Conservation (phyloP, 345 rosid species). For the Populus tremula region DNA sequence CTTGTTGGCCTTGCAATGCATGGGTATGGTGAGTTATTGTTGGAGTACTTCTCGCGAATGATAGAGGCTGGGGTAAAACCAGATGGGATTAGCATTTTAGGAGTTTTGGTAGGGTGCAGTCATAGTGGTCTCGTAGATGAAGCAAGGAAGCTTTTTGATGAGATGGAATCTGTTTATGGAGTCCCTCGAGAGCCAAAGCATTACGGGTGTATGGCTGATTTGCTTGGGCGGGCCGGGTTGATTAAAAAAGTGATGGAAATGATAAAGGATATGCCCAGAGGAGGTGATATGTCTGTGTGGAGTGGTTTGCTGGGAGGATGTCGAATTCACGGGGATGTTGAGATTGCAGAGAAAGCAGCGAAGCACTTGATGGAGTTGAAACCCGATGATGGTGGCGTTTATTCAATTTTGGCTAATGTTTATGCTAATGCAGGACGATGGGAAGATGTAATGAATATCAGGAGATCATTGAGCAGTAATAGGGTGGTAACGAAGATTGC, state of each 20-base stretch:
- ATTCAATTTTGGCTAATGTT: constrained; percentile 59
- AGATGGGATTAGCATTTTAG: constrained; percentile 56
- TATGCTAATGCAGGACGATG: constrained; percentile 63
- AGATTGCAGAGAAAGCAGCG: constrained; percentile 66
- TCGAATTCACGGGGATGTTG: constrained; percentile 64
- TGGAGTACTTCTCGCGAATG: constrained; percentile 54
- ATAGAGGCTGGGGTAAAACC: constrained; percentile 46
- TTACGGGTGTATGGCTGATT: constrained; percentile 74
- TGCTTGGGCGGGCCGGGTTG: constrained; percentile 70
- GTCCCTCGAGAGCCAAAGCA: constrained; percentile 58
- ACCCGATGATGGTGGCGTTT: constrained; percentile 76
- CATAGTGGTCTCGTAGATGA: constrained; percentile 64
- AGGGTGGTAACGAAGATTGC: constrained; percentile 47
- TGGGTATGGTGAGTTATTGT: constrained; percentile 41
- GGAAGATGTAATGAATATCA: constrained; percentile 61
- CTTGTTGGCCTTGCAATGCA: constrained; percentile 72
- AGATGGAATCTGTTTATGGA: constrained; percentile 47
- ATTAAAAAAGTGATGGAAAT: constrained; percentile 57
- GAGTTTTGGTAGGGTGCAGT: constrained; percentile 69
- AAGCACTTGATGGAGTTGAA: constrained; percentile 50
- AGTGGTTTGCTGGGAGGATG: constrained; percentile 77
- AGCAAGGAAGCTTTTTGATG: constrained; percentile 50
- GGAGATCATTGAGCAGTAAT: constrained; percentile 42
- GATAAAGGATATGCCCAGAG: constrained; percentile 51
- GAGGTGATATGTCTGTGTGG: constrained; percentile 62